phyloP scores from a whole-genome alignment of 1,139 yeast species.

The Scheffersomyces stambukii region DNA sequence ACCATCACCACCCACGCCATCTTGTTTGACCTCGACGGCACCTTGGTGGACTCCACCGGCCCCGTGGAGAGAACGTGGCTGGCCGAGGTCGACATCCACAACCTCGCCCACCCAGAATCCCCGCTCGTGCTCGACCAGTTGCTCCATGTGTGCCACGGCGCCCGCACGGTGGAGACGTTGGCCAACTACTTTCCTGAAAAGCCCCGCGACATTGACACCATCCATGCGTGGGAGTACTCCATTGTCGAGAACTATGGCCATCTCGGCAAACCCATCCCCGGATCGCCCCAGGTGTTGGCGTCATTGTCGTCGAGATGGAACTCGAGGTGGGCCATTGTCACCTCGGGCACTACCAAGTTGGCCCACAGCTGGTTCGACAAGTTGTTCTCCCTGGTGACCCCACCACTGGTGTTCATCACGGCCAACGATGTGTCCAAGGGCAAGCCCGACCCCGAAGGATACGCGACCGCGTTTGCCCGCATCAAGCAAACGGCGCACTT shows the following conservation, averaged over 20 bases:
- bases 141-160: slow-evolving; percentile 15
- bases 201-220: slow-evolving; percentile 7
- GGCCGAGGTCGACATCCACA: slow-evolving; percentile 13
- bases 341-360: slow-evolving; percentile 17
- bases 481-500: slow-evolving; percentile 6
- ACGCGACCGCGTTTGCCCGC: slow-evolving; percentile 11
- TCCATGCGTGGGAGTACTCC: slow-evolving; percentile 13
- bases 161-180: slow-evolving; percentile 15
- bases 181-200: slow-evolving; percentile 13
- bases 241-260: slow-evolving; percentile 16
- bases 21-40: slow-evolving; percentile 20
- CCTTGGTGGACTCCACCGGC: slow-evolving; percentile 18
- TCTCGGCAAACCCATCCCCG: slow-evolving; percentile 14
- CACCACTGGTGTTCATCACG: slow-evolving; percentile 17
- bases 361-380: slow-evolving; percentile 17
- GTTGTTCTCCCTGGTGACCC: slow-evolving; percentile 8
- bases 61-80: slow-evolving; percentile 19
- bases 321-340: slow-evolving; percentile 17
- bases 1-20: slow-evolving; percentile 1
- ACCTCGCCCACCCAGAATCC: slow-evolving; percentile 7
- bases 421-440: slow-evolving; percentile 16
- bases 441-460: slow-evolving; percentile 17
- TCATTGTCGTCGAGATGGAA: slow-evolving; percentile 11
- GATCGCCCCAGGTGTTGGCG: slow-evolving; percentile 11
- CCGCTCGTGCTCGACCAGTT: slow-evolving; percentile 11